Percentiles rank a stretch among this genome's conserved stretches.
phyloP scores from a whole-genome alignment of 495 filamentous ascomycete species.

The Aspergillus baeticus region DNA sequence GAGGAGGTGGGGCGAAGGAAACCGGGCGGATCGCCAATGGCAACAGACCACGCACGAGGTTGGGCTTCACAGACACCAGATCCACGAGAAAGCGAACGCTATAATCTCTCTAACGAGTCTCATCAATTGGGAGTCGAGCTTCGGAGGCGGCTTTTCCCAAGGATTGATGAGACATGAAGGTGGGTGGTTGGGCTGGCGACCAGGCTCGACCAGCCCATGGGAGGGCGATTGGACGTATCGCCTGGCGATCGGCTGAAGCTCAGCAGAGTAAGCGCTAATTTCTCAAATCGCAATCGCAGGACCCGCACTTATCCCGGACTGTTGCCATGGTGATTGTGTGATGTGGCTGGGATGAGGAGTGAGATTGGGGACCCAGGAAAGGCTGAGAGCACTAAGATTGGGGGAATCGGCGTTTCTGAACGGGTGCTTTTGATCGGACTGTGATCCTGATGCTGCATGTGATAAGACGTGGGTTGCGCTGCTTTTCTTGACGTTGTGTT shows the following conservation, averaged over 20 bases:
- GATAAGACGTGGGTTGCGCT: slow-evolving; percentile 6
- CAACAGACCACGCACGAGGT: slow-evolving; percentile 9
- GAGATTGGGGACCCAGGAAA: background rate
- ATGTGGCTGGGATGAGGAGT: slow-evolving; percentile 4
- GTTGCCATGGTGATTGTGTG: slow-evolving; percentile 28
- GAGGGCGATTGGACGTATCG: slow-evolving; percentile 9
- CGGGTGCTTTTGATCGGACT: background rate
- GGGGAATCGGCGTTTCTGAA: background rate
- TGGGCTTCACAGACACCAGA: background rate
- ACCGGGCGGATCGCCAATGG: background rate
- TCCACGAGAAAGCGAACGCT: background rate
- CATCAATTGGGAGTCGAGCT: background rate
- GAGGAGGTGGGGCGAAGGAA: slow-evolving; percentile 7
- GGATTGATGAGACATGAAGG: background rate
- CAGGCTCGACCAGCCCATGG: background rate
- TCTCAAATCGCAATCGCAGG: background rate
- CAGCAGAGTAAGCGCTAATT: slow-evolving; percentile 14
- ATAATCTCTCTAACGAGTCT: background rate
- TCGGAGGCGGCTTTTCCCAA: background rate
- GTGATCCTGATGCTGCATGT: slow-evolving; percentile 4
- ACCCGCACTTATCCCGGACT: slow-evolving; percentile 28
- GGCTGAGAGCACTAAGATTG: background rate
- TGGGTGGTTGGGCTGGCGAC: background rate
- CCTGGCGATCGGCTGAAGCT: slow-evolving; percentile 18
- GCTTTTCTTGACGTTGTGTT: background rate